phyloP scores from a whole-genome alignment of 2,329 filamentous ascomycete species.

The Talaromyces sp. region DNA sequence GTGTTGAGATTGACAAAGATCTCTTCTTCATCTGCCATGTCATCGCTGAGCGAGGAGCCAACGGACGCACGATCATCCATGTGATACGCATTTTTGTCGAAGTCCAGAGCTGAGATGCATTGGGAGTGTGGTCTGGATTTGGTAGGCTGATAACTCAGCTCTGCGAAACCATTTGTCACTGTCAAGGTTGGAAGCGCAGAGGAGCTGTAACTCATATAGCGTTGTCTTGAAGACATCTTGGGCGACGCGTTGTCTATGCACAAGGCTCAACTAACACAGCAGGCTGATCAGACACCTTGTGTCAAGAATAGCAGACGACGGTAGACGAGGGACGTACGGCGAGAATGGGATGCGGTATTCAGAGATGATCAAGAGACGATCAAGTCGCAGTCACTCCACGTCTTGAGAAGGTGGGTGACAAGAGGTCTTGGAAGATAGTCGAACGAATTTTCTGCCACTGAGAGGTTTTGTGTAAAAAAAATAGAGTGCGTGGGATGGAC shows the following conservation, averaged over 20 bases:
- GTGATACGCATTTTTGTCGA: constrained; percentile 4
- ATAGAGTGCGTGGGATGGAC: background rate
- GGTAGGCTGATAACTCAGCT: background rate
- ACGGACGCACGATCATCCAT: constrained; percentile 8
- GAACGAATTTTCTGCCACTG: background rate
- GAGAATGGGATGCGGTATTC: background rate
- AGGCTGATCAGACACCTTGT: background rate
- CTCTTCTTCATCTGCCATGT: constrained; percentile 29
- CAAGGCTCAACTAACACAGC: background rate
- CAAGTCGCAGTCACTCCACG: background rate
- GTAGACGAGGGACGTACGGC: too few relatives aligned
- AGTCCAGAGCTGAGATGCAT: background rate
- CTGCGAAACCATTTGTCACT: background rate
- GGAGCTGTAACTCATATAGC: constrained; percentile 10
- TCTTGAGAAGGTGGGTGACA: background rate
- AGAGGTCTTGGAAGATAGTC: background rate
- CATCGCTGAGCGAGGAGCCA: constrained; percentile 13
- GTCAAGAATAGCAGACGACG: background rate
- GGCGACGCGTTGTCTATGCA: background rate
- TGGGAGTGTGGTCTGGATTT: constrained; percentile 8
- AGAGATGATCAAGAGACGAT: background rate
- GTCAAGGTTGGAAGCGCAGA: constrained; percentile 9
- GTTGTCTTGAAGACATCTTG: constrained; percentile 8
- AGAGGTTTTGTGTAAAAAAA: background rate
- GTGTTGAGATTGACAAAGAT: constrained; percentile 31